These are phyloP conservation scores for Candida suzukii DNA, from an alignment of 805 yeast species.

Conservation along the genomic window DNA sequence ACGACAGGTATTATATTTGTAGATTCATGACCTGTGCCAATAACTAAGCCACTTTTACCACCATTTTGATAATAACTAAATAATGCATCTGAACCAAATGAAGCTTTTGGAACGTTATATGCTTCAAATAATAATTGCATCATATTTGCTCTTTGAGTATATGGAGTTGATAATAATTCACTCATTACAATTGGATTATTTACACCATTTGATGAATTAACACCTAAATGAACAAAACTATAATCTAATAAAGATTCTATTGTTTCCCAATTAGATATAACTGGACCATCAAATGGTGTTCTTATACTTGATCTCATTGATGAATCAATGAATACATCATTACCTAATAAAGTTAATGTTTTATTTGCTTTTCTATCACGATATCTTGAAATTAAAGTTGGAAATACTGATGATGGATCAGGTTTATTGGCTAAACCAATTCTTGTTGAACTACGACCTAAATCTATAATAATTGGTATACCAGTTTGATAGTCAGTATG, in stretches of 20 bases:
- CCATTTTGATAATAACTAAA: conserved; percentile 68
- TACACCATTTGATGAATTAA: conserved; percentile 42
- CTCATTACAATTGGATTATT: conserved; percentile 77
- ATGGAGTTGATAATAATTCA: conserved; percentile 69
- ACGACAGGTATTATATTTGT: conserved; percentile 80
- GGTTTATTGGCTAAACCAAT: conserved; percentile 46
- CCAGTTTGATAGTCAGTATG: conserved; percentile 39
- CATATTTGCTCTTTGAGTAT: conserved; percentile 63
- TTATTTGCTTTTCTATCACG: conserved; percentile 68
- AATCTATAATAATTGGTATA: conserved; percentile 81
- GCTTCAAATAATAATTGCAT: conserved; percentile 83
- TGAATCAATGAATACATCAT: conserved; percentile 70
- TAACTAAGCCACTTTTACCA: conserved; percentile 61
- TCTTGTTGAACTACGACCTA: conserved; percentile 61
- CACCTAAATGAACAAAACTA: conserved; percentile 72
- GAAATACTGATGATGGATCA: conserved; percentile 57
- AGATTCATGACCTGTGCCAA: conserved; percentile 77
- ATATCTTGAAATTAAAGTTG: conserved; percentile 61
- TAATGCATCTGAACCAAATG: conserved; percentile 77
- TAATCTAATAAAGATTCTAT: conserved; percentile 80
- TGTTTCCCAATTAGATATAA: conserved; percentile 89
- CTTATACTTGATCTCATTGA: conserved; percentile 60
- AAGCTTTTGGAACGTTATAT: conserved; percentile 65
- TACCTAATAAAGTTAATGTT: conserved; percentile 70
- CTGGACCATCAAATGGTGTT: conserved; percentile 81